phyloP scores from a whole-genome alignment of 768 basidiomycete genomes.

The Crassisporium funariophilum region DNA sequence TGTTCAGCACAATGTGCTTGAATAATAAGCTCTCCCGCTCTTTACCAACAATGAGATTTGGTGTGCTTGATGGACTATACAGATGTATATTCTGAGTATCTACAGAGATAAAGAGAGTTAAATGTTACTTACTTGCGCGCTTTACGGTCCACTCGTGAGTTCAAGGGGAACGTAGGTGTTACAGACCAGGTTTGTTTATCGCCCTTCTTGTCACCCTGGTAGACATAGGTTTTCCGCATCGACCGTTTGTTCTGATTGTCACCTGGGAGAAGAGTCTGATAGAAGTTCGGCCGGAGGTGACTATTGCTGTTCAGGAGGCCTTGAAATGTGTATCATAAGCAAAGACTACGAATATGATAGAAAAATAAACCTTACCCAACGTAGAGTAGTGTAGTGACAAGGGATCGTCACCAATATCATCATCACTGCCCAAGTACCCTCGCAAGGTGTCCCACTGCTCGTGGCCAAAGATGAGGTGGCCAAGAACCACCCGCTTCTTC shows the following conservation, averaged over 20 bases:
- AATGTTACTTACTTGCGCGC: no score
- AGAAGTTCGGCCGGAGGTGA: no score
- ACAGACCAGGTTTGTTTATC: constrained; percentile 8
- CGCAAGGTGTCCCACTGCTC: background rate
- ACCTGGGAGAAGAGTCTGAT: no score
- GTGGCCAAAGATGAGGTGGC: constrained; percentile 4
- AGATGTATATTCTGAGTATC: background rate
- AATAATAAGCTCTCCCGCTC: background rate
- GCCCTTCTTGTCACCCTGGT: background rate
- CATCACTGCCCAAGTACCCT: no score
- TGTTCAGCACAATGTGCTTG: background rate
- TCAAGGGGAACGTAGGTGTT: constrained; percentile 1
- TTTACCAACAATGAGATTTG: background rate
- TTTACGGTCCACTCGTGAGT: background rate
- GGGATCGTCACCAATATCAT: no score
- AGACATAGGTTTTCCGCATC: background rate
- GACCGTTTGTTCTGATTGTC: background rate
- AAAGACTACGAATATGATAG: no score
- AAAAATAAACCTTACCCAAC: no score
- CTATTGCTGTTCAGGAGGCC: no score
- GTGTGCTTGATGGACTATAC: background rate
- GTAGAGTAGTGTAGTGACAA: no score
- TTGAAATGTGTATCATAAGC: no score
- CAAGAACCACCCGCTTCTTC: background rate
- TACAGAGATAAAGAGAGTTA: background rate